These are phyloP conservation scores for Colletotrichum lupini DNA, from an alignment of 2,329 filamentous ascomycete species.

Conservation along the genomic window DNA sequence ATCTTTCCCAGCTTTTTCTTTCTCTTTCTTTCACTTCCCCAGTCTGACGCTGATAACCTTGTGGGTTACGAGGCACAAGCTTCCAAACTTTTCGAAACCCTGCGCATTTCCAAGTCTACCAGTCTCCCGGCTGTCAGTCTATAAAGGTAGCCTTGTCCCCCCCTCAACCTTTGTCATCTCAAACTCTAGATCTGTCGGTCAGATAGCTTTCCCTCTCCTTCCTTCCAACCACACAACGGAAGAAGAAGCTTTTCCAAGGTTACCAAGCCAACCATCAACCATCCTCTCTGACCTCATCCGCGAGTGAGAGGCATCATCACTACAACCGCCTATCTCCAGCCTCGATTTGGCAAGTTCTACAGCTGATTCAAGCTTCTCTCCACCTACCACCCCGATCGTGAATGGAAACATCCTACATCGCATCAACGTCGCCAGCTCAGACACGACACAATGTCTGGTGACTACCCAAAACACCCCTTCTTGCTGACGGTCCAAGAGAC, in stretches of 20 bases:
- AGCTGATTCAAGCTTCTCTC: not conserved
- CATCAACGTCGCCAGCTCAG: slow-evolving; percentile 22
- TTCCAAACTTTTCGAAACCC: slow-evolving; percentile 30
- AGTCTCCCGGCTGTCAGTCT: slow-evolving; percentile 19
- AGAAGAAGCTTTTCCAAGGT: slow-evolving; percentile 21
- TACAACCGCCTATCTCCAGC: not conserved
- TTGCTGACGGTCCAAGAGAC: slow-evolving; percentile 72
- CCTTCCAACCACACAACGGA: slow-evolving; percentile 12
- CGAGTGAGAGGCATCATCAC: not conserved
- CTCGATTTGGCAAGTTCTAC: not conserved
- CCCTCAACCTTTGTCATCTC: not conserved
- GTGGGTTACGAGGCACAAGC: slow-evolving; percentile 15
- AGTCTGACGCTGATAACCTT: slow-evolving; percentile 5
- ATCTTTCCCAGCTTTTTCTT: slow-evolving; percentile 12
- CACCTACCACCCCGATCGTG: not conserved
- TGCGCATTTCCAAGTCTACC: slow-evolving; percentile 25
- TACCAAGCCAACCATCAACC: slow-evolving; percentile 26
- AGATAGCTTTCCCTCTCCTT: slow-evolving; percentile 4
- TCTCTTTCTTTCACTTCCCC: not conserved
- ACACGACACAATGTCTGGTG: slow-evolving; percentile 52
- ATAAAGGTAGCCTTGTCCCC: slow-evolving; percentile 35
- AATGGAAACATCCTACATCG: slow-evolving; percentile 18
- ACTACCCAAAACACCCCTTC: slow-evolving; percentile 67
- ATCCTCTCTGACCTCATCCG: slow-evolving; percentile 8
- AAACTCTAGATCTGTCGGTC: slow-evolving; percentile 7